Evolutionary conservation across 257 asterid genomes (phyloP).

Genomic region (Salvia rosmarinus): DNA sequence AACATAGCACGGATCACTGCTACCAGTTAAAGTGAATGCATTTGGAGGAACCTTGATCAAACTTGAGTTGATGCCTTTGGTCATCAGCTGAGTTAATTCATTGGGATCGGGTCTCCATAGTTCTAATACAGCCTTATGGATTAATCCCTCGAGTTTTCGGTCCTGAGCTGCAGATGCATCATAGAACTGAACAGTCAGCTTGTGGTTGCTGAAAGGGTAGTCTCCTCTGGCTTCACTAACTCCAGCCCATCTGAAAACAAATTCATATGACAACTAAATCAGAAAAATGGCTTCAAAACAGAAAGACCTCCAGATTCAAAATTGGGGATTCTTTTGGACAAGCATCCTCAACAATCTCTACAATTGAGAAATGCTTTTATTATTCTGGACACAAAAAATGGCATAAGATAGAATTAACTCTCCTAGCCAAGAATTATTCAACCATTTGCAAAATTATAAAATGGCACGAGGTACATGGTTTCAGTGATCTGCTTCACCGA

Average conservation of each 20-base stretch:
- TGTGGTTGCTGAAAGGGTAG: slow-evolving; percentile 97
- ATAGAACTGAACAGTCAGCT: slow-evolving; percentile 91
- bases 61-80: slow-evolving; percentile 68
- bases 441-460: neutral
- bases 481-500: neutral
- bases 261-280: slow-evolving; percentile 22
- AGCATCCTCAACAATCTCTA: slow-evolving; percentile 8
- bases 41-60: slow-evolving; percentile 78
- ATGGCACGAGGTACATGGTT: neutral
- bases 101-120: slow-evolving; percentile 95
- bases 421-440: slow-evolving; percentile 1
- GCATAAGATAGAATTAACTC: neutral
- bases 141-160: slow-evolving; percentile 86
- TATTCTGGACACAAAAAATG: neutral
- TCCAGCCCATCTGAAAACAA: slow-evolving; percentile 77
- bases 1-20: slow-evolving; percentile 97
- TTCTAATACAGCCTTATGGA: slow-evolving; percentile 92
- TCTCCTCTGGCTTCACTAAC: slow-evolving; percentile 89
- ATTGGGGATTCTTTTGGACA: slow-evolving; percentile 7
- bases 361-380: neutral
- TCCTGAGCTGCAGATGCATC: slow-evolving; percentile 93
- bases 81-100: slow-evolving; percentile 70
- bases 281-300: neutral
- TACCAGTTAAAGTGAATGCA: slow-evolving; percentile 78
- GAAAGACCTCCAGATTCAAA: neutral